These are phyloP conservation scores for Cymbidium sinense DNA, from an alignment of 106 monocot genomes.

Conservation along the genomic window DNA sequence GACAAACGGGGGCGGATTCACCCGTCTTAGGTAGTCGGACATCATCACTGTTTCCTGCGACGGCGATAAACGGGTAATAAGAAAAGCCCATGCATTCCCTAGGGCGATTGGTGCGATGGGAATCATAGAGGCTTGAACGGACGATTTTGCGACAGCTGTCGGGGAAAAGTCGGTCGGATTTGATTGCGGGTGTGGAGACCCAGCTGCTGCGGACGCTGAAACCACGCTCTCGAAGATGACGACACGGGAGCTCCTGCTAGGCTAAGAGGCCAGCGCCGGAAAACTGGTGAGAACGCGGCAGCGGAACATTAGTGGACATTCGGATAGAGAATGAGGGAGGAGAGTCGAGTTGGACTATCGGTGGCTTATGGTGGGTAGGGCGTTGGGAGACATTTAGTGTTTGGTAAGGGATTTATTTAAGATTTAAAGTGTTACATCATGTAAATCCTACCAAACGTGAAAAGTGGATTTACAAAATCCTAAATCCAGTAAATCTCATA, in stretches of 20 bases:
- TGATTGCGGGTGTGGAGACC: conserved; percentile 54
- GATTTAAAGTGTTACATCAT: no score
- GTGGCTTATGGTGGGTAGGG: background rate
- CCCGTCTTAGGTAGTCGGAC: no score
- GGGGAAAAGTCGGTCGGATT: conserved; percentile 54
- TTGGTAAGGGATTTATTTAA: no score
- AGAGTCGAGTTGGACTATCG: background rate
- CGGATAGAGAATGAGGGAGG: background rate
- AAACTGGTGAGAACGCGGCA: conserved; percentile 71
- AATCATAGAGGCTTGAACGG: conserved; percentile 72
- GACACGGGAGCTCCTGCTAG: conserved; percentile 65
- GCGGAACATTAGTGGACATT: background rate
- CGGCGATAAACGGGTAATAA: conserved; percentile 63
- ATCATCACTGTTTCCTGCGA: conserved; percentile 5
- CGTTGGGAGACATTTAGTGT: no score
- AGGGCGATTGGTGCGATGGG: conserved; percentile 83
- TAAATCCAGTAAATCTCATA: no score
- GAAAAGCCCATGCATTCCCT: conserved; percentile 88
- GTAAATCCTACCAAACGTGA: no score
- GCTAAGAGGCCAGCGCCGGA: conserved; percentile 72
- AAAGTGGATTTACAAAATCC: no score
- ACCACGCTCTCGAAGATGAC: conserved; percentile 83
- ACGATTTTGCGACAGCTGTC: conserved; percentile 33
- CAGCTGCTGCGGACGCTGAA: conserved; percentile 65
- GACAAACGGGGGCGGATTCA: no score